These are phyloP conservation scores for Limtongia smithiae DNA, from an alignment of 805 yeast genomes.

Conservation along the genomic window DNA sequence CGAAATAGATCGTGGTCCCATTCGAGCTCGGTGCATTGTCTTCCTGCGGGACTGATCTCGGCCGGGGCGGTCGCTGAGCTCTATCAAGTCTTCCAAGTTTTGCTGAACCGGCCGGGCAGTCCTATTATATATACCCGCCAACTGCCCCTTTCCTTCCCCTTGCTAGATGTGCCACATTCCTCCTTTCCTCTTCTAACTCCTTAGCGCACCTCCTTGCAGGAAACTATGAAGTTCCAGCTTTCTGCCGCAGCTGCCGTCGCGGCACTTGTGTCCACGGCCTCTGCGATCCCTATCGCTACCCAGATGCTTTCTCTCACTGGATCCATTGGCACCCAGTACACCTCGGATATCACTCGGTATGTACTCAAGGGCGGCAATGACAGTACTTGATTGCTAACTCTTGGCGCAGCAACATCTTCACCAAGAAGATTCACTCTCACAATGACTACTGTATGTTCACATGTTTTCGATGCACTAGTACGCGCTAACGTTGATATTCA, in stretches of 20 bases:
- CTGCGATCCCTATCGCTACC: slow-evolving; percentile 19
- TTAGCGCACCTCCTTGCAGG: not conserved
- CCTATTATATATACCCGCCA: too few relatives aligned
- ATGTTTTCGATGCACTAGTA: too few relatives aligned
- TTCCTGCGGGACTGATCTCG: too few relatives aligned
- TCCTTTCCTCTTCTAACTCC: not conserved
- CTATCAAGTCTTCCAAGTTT: too few relatives aligned
- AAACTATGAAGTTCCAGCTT: slow-evolving; percentile 12
- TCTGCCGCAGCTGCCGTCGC: slow-evolving; percentile 1
- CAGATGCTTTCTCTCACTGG: slow-evolving; percentile 14
- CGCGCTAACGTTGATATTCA: too few relatives aligned
- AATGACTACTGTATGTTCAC: slow-evolving; percentile 57
- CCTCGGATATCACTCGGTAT: slow-evolving; percentile 26
- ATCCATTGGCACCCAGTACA: slow-evolving; percentile 15
- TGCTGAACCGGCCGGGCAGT: too few relatives aligned
- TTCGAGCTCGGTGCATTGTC: too few relatives aligned
- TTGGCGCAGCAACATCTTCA: slow-evolving; percentile 31
- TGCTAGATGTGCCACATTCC: not conserved
- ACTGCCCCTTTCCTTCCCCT: too few relatives aligned
- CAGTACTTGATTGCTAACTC: not conserved
- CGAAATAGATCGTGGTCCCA: too few relatives aligned
- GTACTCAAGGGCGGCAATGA: not conserved
- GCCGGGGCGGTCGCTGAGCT: too few relatives aligned
- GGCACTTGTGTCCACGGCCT: slow-evolving; percentile 16
- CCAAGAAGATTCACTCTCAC: slow-evolving; percentile 51